Percentiles rank a stretch among this genome's conserved stretches.
These are phyloP conservation scores for Boletus patriciae DNA, from an alignment of 768 basidiomycete species.

Conservation along the genomic window DNA sequence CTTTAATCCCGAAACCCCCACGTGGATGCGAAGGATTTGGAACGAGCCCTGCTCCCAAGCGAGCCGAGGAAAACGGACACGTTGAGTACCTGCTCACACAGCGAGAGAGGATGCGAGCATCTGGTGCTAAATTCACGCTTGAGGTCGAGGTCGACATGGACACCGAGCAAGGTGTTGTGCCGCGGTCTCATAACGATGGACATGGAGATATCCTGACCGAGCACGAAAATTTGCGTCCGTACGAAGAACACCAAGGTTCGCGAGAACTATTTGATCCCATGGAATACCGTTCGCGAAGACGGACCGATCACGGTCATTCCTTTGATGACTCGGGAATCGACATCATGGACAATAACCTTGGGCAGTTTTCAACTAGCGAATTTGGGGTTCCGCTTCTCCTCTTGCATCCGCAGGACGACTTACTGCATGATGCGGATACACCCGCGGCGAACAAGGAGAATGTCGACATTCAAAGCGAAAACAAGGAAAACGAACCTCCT, in stretches of 20 bases:
- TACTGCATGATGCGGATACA: neutral
- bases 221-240: neutral
- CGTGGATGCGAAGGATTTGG: slow-evolving; percentile 27
- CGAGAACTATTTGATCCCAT: neutral
- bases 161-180: neutral
- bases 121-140: neutral
- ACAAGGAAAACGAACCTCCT: slow-evolving; percentile 21
- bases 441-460: slow-evolving; percentile 17
- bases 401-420: slow-evolving; percentile 8
- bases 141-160: neutral
- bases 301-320: neutral
- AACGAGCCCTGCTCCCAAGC: slow-evolving; percentile 24
- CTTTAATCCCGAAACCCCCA: slow-evolving; percentile 6
- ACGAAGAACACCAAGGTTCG: neutral
- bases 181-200: neutral
- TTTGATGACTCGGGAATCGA: slow-evolving; percentile 21
- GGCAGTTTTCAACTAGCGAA: slow-evolving; percentile 3
- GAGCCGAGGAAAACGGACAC: slow-evolving; percentile 8
- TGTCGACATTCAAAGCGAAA: slow-evolving; percentile 5
- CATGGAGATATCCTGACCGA: neutral
- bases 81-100: slow-evolving; percentile 28
- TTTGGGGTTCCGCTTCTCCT: slow-evolving; percentile 3
- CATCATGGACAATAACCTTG: slow-evolving; percentile 8
- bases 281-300: neutral
- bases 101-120: slow-evolving; percentile 22